Evolutionary conservation across 768 basidiomycete species (phyloP).

Genomic region (Kwoniella sp.): DNA sequence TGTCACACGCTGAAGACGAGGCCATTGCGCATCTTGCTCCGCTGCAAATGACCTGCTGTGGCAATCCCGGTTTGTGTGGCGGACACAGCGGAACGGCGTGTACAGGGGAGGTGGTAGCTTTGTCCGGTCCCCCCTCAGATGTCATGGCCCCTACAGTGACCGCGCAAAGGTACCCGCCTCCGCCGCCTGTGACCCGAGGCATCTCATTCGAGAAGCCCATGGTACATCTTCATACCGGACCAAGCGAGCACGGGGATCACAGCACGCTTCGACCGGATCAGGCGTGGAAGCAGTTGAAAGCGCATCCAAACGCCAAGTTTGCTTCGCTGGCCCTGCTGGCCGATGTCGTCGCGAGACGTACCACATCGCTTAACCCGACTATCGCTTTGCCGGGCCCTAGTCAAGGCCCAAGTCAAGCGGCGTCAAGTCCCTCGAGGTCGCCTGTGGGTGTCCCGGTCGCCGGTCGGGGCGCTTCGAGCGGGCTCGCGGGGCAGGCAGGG

Average conservation of each 20-base stretch:
- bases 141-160: no score
- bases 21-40: slow-evolving; percentile 14
- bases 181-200: not conserved
- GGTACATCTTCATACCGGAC: slow-evolving; percentile 5
- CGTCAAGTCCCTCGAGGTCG: not conserved
- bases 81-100: slow-evolving; percentile 15
- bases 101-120: slow-evolving; percentile 10
- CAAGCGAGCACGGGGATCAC: not conserved
- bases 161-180: no score
- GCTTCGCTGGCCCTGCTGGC: slow-evolving; percentile 44
- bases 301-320: slow-evolving; percentile 47
- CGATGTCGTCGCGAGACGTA: slow-evolving; percentile 46
- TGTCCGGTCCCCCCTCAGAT: not conserved
- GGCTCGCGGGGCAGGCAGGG: not conserved
- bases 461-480: not conserved
- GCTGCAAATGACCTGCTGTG: slow-evolving; percentile 31
- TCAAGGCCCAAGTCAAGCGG: no score
- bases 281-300: slow-evolving; percentile 49
- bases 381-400: slow-evolving; percentile 2
- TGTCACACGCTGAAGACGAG: slow-evolving; percentile 2
- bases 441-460: not conserved
- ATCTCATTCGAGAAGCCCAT: slow-evolving; percentile 1
- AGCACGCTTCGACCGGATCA: slow-evolving; percentile 41
- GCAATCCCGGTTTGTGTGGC: slow-evolving; percentile 28
- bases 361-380: slow-evolving; percentile 8